Evolutionary conservation across 495 filamentous ascomycete species (phyloP).

Genomic region (Hypoxylon intermedium): DNA sequence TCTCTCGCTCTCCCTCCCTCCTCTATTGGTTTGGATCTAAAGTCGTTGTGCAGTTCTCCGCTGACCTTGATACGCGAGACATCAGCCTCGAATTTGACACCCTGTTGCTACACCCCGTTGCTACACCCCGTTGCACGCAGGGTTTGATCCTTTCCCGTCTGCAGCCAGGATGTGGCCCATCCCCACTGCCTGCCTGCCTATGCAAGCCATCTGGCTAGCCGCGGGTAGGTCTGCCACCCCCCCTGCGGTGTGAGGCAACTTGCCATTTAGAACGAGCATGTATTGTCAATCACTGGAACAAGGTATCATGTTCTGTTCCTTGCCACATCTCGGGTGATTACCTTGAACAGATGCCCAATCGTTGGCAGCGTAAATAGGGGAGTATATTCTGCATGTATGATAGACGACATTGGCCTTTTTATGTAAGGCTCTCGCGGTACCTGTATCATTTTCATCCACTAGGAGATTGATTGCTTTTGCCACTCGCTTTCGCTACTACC

Average conservation of each 20-base stretch:
- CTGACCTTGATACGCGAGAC: conserved; percentile 36
- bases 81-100: conserved; percentile 45
- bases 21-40: conserved; percentile 37
- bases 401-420: conserved; percentile 19
- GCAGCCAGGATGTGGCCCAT: conserved; percentile 45
- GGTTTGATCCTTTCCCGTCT: conserved; percentile 45
- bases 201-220: conserved; percentile 47
- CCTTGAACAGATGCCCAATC: conserved; percentile 36
- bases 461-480: conserved; percentile 36
- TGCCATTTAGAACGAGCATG: conserved; percentile 45
- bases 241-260: conserved; percentile 40
- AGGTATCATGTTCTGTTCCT: conserved; percentile 44
- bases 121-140: conserved; percentile 44
- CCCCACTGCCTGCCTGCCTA: conserved; percentile 42
- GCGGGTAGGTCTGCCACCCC: conserved; percentile 40
- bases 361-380: conserved; percentile 24
- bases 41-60: conserved; percentile 24
- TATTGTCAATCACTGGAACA: conserved; percentile 47
- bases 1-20: conserved; percentile 28
- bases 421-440: conserved; percentile 32
- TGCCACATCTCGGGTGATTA: conserved; percentile 41
- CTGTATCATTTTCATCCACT: conserved; percentile 33
- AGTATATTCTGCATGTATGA: conserved; percentile 36
- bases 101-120: conserved; percentile 41
- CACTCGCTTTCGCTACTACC: conserved; percentile 32